phyloP scores from a whole-genome alignment of 805 yeast species.

The Zygosaccharomyces bailii region DNA sequence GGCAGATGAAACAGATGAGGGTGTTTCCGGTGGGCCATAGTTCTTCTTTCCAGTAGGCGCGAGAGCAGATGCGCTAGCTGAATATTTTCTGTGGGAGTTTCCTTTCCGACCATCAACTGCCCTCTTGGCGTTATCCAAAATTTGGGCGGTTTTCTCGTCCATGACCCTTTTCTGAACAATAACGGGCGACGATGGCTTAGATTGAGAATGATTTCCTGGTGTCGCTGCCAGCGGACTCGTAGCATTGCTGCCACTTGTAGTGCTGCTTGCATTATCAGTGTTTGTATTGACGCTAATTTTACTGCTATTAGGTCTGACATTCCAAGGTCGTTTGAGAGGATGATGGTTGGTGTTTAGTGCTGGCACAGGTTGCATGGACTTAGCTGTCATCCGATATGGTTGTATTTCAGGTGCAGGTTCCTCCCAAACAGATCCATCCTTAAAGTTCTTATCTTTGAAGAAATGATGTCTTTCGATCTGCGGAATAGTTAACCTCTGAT shows the following conservation, averaged over 20 bases:
- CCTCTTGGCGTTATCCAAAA: slow-evolving; percentile 31
- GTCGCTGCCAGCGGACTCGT: background rate
- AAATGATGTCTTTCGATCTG: slow-evolving; percentile 63
- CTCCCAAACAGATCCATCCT: slow-evolving; percentile 57
- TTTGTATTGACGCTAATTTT: background rate
- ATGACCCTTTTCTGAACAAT: slow-evolving; percentile 16
- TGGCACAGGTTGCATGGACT: slow-evolving; percentile 75
- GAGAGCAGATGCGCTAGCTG: slow-evolving; percentile 23
- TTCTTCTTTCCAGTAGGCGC: slow-evolving; percentile 25
- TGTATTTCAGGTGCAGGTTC: slow-evolving; percentile 58
- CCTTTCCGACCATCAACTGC: slow-evolving; percentile 24
- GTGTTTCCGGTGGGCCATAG: slow-evolving; percentile 7
- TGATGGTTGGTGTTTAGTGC: slow-evolving; percentile 34
- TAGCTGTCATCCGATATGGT: slow-evolving; percentile 71
- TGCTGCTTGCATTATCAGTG: background rate
- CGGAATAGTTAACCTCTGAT: slow-evolving; percentile 54
- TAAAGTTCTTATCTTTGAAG: slow-evolving; percentile 54
- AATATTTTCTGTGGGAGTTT: slow-evolving; percentile 12
- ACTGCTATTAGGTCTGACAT: slow-evolving; percentile 16
- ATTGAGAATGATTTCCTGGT: background rate
- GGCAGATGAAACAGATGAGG: slow-evolving; percentile 13
- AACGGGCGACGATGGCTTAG: slow-evolving; percentile 8
- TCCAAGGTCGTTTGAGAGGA: slow-evolving; percentile 11
- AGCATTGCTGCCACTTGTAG: slow-evolving; percentile 1
- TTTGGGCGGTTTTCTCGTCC: slow-evolving; percentile 34